A percentile compares a stretch with the other conserved stretches of the same genome.
Conservation (phyloP, 148 eudicot species). For the Nepenthes mirabilis region DNA sequence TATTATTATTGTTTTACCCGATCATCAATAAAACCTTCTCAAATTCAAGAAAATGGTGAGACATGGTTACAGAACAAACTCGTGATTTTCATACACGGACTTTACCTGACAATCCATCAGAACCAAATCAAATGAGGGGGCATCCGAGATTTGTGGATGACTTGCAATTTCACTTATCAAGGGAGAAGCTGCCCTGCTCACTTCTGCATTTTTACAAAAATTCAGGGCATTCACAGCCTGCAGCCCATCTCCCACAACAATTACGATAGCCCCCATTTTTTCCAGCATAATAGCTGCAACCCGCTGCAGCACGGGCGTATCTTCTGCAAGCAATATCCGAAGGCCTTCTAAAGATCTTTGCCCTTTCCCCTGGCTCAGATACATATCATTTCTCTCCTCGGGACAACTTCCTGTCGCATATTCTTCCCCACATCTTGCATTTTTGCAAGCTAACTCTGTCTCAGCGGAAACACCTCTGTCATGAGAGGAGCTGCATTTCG, state of each 20-base stretch:
- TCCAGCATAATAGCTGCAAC: conserved; percentile 94
- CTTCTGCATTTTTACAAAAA: conserved; percentile 15
- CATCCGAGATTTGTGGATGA: conserved; percentile 9
- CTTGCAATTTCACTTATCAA: conserved; percentile 14
- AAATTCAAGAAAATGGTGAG: neutral
- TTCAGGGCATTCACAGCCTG: conserved; percentile 72
- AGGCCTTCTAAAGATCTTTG: conserved; percentile 51
- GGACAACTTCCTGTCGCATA: conserved; percentile 6
- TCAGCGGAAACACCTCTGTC: neutral
- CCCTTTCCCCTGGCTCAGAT: conserved; percentile 21
- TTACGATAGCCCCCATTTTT: conserved; percentile 74
- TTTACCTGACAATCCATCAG: conserved; percentile 94
- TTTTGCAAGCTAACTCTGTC: conserved; percentile 3
- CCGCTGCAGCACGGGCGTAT: conserved; percentile 83
- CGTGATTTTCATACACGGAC: neutral
- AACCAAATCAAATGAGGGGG: conserved; percentile 48
- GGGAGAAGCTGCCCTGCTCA: conserved; percentile 12
- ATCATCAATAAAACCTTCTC: neutral
- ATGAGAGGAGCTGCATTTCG: neutral
- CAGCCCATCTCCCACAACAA: conserved; percentile 78
- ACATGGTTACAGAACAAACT: neutral
- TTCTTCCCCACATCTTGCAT: conserved; percentile 8
- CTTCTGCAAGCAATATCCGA: conserved; percentile 76
- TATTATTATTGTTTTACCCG: no score
- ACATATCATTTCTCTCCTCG: conserved; percentile 13